phyloP scores from a whole-genome alignment of 1,139 yeast genomes.

The Pneumocystis oryctolagi region DNA sequence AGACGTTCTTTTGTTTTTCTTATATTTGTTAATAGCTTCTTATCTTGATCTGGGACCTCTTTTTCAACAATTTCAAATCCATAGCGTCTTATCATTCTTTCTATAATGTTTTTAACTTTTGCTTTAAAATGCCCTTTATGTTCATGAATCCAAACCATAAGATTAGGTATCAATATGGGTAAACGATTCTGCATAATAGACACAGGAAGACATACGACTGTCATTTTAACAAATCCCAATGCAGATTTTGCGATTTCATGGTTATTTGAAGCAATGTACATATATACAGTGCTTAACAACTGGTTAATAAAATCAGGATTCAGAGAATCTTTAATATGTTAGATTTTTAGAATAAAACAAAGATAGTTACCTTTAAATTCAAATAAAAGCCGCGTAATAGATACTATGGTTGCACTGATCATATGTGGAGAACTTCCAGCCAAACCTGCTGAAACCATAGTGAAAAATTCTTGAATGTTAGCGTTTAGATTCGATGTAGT shows the following conservation, averaged over 20 bases:
- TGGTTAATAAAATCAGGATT: constrained; percentile 45
- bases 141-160: constrained; percentile 88
- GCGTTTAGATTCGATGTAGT: constrained; percentile 50
- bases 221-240: constrained; percentile 86
- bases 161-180: constrained; percentile 47
- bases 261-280: constrained; percentile 77
- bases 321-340: not conserved
- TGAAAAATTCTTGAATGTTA: constrained; percentile 63
- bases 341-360: not conserved
- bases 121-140: constrained; percentile 89
- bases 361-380: constrained; percentile 51
- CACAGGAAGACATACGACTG: constrained; percentile 69
- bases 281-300: constrained; percentile 72
- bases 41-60: constrained; percentile 80
- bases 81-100: constrained; percentile 75
- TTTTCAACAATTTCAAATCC: constrained; percentile 68
- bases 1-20: constrained; percentile 66
- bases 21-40: constrained; percentile 66
- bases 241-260: constrained; percentile 90
- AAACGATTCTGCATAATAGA: constrained; percentile 59
- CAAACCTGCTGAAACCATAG: constrained; percentile 90
- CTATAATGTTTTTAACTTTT: constrained; percentile 82
- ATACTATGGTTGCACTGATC: constrained; percentile 91
- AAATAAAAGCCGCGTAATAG: constrained; percentile 69
- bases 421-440: constrained; percentile 89